phyloP scores from a whole-genome alignment of 495 filamentous ascomycete species.

The Penicillium turbatum region DNA sequence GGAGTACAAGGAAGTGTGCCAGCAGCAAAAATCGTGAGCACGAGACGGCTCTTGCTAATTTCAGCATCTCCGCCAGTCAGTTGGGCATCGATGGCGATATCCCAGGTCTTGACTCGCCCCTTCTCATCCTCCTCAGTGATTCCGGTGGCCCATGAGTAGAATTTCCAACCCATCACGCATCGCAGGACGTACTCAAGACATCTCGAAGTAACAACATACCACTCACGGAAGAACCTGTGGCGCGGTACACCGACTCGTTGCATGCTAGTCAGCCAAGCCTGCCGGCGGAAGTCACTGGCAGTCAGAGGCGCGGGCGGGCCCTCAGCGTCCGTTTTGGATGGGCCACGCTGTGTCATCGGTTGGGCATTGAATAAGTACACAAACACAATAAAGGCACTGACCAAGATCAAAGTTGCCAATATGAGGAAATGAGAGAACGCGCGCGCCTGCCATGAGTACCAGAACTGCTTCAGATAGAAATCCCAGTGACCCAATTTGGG shows the following conservation, averaged over 20 bases:
- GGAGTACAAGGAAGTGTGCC: conserved; percentile 84
- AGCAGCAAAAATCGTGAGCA: conserved; percentile 83
- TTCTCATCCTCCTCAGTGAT: conserved; percentile 80
- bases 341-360: conserved; percentile 28
- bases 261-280: conserved; percentile 92
- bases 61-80: conserved; percentile 90
- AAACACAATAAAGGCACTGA: conserved; percentile 62
- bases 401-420: conserved; percentile 60
- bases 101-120: conserved; percentile 87
- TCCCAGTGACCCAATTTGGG: conserved; percentile 27
- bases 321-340: conserved; percentile 21
- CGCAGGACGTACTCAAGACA: conserved; percentile 75
- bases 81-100: conserved; percentile 91
- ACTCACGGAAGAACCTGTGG: conserved; percentile 79
- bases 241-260: conserved; percentile 93
- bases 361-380: conserved; percentile 61
- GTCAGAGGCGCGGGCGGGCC: conserved; percentile 60
- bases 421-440: conserved; percentile 47
- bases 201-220: conserved; percentile 73
- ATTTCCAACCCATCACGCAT: conserved; percentile 67
- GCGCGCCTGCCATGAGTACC: conserved; percentile 39
- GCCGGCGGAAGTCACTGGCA: conserved; percentile 77
- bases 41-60: conserved; percentile 80
- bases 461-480: conserved; percentile 27
- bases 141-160: conserved; percentile 74